phyloP scores from a whole-genome alignment of 2,329 filamentous ascomycete species.

The Drechslerella coelobrocha region DNA sequence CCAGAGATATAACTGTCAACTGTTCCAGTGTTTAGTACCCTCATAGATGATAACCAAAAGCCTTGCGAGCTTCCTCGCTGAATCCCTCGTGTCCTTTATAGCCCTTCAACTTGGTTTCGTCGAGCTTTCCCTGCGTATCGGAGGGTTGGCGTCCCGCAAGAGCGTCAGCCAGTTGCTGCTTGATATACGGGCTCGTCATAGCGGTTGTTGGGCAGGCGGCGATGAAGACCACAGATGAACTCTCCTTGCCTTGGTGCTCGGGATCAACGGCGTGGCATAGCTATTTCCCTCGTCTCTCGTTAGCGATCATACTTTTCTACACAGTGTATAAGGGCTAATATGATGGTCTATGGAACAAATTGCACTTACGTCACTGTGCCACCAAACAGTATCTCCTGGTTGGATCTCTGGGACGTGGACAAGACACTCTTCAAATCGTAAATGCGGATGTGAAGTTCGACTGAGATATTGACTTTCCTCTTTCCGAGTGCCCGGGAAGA shows the following conservation, averaged over 20 bases:
- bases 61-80: slow-evolving; percentile 38
- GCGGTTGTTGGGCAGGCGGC: slow-evolving; percentile 58
- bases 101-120: slow-evolving; percentile 37
- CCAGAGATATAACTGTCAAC: not conserved
- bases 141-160: slow-evolving; percentile 54
- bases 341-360: too few species aligned
- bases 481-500: slow-evolving; percentile 59
- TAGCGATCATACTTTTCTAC: too few species aligned
- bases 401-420: slow-evolving; percentile 58
- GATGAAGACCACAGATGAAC: slow-evolving; percentile 58
- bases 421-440: slow-evolving; percentile 58
- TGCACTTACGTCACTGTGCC: slow-evolving; percentile 59
- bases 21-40: not conserved
- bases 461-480: slow-evolving; percentile 58
- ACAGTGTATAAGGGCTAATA: too few species aligned
- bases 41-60: slow-evolving; percentile 42
- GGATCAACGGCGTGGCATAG: slow-evolving; percentile 60
- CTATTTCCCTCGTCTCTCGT: too few species aligned
- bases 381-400: slow-evolving; percentile 60
- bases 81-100: slow-evolving; percentile 31
- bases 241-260: slow-evolving; percentile 57
- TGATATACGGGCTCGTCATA: slow-evolving; percentile 55
- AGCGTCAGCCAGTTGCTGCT: slow-evolving; percentile 55
- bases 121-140: slow-evolving; percentile 43
- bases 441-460: slow-evolving; percentile 58